Percentiles rank a stretch among this genome's conserved stretches.
phyloP scores from a whole-genome alignment of 805 yeast species.

The Yarrowia porcina region DNA sequence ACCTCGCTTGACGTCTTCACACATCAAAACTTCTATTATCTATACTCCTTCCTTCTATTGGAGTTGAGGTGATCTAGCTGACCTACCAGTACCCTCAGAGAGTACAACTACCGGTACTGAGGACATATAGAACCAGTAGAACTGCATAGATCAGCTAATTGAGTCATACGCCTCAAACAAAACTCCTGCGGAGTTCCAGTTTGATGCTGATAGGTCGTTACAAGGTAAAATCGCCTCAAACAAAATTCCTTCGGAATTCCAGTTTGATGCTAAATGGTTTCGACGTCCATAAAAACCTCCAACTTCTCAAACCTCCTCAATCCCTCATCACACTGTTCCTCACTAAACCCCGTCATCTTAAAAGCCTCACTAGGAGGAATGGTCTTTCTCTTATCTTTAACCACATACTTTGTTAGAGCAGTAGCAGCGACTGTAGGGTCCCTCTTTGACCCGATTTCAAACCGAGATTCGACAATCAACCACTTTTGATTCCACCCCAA shows the following conservation, averaged over 20 bases:
- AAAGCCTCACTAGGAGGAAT: slow-evolving; percentile 62
- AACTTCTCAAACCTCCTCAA: slow-evolving; percentile 31
- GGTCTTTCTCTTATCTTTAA: slow-evolving; percentile 75
- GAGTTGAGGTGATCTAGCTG: no score
- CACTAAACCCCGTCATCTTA: slow-evolving; percentile 53
- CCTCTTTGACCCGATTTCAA: slow-evolving; percentile 44
- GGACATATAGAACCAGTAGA: no score
- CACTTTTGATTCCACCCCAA: slow-evolving; percentile 86
- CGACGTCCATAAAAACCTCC: not conserved
- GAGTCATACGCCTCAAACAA: no score
- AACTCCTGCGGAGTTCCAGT: not conserved
- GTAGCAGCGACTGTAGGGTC: slow-evolving; percentile 49
- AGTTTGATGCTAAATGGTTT: not conserved
- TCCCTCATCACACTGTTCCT: slow-evolving; percentile 42
- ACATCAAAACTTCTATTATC: no score
- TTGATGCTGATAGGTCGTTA: not conserved
- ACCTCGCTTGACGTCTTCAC: no score
- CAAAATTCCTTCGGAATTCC: not conserved
- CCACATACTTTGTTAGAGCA: slow-evolving; percentile 73
- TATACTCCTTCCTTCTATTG: no score
- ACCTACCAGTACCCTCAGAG: no score
- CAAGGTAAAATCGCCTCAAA: not conserved
- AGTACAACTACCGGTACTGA: no score
- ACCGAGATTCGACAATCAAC: slow-evolving; percentile 68
- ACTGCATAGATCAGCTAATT: no score